Evolutionary conservation across 495 filamentous ascomycete genomes (phyloP), one percentile per base, ranked within the genome.

Genomic region (Xylaria scruposa): DNA sequence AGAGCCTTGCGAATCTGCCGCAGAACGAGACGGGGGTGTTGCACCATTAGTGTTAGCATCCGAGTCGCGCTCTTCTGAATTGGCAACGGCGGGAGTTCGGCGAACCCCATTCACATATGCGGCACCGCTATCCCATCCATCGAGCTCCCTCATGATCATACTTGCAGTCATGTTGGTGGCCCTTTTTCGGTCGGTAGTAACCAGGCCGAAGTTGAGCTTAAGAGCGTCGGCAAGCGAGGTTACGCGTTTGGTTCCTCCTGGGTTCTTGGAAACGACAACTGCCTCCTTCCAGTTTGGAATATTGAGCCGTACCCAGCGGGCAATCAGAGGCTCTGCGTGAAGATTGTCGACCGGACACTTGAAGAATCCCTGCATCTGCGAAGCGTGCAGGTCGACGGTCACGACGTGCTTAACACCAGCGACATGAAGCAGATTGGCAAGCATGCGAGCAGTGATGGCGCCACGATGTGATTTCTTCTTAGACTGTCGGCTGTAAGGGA

Each of bases 351-450:
- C 96, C 12, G 96, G 97, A 77, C 96, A 97, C 74, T 92, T 93
- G 87, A 99, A 99, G 86, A 99, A 99, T 44, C 96, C 96, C 83
- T 98, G 97, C 92, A 98, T 98, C 83, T 98, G 96, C 12, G 94
- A 95, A 70, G 94, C 94, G 84, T 99, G 96, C 12, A 99, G 86
- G 79, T 99, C 96, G 79, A 99, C 92, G 19, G 96, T 99, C 78
- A 98, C 92, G 80, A 98, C 93, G 86, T 99, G 96, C 83, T 97
- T 92, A 73, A 99, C 93, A 66, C 96, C 96, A 68, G 96, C 97
- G 64, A 99, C 91, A 49, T 91, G 87, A 60, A 99, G 90, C 31
- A 98, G 89, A 80, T 99, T 99, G 71, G 96, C 97, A 63, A 99
- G 85, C 94, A 99, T 97, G 72, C 95, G 90, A 33, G 97, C 96